Percentiles rank a stretch among this genome's conserved stretches.
phyloP scores from a whole-genome alignment of 2,329 filamentous ascomycete genomes.

The Helotiales sp. region DNA sequence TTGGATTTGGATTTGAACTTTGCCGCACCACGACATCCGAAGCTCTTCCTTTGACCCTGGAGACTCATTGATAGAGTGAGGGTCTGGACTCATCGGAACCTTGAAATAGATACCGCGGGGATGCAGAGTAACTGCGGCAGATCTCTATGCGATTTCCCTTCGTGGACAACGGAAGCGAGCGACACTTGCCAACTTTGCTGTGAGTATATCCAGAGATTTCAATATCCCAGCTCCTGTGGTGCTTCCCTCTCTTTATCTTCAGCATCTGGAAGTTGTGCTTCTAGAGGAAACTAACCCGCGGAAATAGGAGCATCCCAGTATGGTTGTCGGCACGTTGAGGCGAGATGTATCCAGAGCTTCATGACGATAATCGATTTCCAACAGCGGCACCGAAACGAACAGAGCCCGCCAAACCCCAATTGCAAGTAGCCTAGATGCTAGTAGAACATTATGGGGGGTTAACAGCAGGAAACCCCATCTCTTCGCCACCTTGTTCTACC shows the following conservation, averaged over 20 bases:
- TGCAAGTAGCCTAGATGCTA: no score
- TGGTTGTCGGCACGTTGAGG: neutral
- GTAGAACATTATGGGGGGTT: no score
- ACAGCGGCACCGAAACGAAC: neutral
- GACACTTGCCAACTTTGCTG: neutral
- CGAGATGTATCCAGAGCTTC: no score
- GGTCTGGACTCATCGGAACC: no score
- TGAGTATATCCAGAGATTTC: neutral
- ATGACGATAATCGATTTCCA: neutral
- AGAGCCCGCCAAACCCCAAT: neutral
- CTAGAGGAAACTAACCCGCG: neutral
- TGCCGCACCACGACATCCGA: neutral
- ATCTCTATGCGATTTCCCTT: no score
- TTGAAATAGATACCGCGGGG: no score
- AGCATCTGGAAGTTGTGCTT: neutral
- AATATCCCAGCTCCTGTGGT: neutral
- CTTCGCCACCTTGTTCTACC: neutral
- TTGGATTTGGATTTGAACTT: neutral
- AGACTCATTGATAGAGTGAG: no score
- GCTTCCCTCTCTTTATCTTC: neutral
- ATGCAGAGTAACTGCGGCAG: neutral
- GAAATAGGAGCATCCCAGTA: neutral
- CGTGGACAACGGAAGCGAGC: no score
- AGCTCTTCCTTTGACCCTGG: neutral
- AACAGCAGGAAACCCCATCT: neutral